Evolutionary conservation across 352 stramenopile genomes (phyloP).

Genomic region (Phytophthora ohioensis): DNA sequence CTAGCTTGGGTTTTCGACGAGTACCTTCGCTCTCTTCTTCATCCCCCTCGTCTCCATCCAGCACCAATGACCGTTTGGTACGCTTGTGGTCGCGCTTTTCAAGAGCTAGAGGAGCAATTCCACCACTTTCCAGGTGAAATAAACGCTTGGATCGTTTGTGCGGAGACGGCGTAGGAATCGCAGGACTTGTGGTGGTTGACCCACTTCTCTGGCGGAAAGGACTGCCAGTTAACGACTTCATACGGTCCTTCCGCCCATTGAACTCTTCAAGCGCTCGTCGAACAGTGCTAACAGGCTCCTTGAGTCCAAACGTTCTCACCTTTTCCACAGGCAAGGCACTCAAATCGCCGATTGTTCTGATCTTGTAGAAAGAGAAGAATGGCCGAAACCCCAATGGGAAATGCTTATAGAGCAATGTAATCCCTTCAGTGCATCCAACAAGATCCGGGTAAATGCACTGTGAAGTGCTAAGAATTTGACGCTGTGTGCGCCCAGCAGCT

Average conservation of each 20-base stretch:
- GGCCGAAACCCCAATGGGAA: conserved; percentile 64
- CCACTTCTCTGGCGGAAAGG: conserved; percentile 43
- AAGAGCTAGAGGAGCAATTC: conserved; percentile 30
- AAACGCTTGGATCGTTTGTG: conserved; percentile 47
- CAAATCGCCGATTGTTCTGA: conserved; percentile 77
- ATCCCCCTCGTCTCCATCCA: conserved; percentile 26
- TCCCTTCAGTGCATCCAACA: conserved; percentile 52
- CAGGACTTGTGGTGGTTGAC: conserved; percentile 27
- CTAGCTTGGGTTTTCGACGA: conserved; percentile 47
- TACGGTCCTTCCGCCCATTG: conserved; percentile 45
- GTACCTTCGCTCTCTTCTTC: conserved; percentile 26
- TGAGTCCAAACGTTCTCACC: conserved; percentile 68
- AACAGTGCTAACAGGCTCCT: conserved; percentile 64
- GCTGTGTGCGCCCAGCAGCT: conserved; percentile 5
- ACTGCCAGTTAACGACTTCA: conserved; percentile 50
- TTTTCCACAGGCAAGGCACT: conserved; percentile 55
- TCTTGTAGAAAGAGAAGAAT: conserved; percentile 72
- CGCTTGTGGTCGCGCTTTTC: conserved; percentile 58
- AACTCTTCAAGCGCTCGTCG: conserved; percentile 66
- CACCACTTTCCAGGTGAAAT: conserved; percentile 19
- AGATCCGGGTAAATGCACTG: conserved; percentile 61
- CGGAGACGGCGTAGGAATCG: conserved; percentile 43
- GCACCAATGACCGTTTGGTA: conserved; percentile 47
- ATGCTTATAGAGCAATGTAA: conserved; percentile 56
- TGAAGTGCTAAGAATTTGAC: conserved; percentile 9